phyloP scores from a whole-genome alignment of 306 rosid genomes.

The Glycine soja region DNA sequence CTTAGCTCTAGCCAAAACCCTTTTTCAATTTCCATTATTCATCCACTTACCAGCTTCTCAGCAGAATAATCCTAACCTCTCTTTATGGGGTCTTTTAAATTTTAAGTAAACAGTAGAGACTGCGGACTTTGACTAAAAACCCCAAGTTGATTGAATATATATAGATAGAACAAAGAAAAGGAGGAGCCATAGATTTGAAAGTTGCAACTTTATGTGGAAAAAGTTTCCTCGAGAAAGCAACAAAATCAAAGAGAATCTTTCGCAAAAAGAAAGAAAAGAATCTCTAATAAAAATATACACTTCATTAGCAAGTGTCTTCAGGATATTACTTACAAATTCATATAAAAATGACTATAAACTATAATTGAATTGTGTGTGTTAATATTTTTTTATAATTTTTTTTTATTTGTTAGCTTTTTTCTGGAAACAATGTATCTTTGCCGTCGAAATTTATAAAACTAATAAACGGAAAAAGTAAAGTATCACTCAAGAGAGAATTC shows the following conservation, averaged over 20 bases:
- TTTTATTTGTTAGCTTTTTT: too few relatives aligned
- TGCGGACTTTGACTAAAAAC: background rate
- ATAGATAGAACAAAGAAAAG: constrained; percentile 24
- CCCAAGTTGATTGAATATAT: background rate
- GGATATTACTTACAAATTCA: background rate
- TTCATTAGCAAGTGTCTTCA: background rate
- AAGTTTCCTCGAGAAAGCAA: constrained; percentile 21
- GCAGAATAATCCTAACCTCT: background rate
- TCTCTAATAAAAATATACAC: constrained; percentile 1
- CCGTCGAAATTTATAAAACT: too few relatives aligned
- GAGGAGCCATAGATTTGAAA: constrained; percentile 22
- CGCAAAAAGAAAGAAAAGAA: background rate
- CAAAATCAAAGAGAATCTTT: constrained; percentile 12
- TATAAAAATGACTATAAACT: too few relatives aligned
- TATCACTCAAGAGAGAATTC: too few relatives aligned
- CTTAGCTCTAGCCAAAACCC: background rate
- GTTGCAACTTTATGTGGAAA: background rate
- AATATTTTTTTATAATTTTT: too few relatives aligned
- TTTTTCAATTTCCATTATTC: background rate
- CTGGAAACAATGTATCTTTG: too few relatives aligned
- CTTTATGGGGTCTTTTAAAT: constrained; percentile 4
- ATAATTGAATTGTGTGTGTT: too few relatives aligned
- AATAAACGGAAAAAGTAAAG: too few relatives aligned
- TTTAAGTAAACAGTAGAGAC: background rate
- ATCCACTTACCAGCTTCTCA: constrained; percentile 1